Evolutionary conservation across 495 filamentous ascomycete species (phyloP), one percentile per base, ranked within the genome.

Genomic region (Annulohypoxylon nitens): DNA sequence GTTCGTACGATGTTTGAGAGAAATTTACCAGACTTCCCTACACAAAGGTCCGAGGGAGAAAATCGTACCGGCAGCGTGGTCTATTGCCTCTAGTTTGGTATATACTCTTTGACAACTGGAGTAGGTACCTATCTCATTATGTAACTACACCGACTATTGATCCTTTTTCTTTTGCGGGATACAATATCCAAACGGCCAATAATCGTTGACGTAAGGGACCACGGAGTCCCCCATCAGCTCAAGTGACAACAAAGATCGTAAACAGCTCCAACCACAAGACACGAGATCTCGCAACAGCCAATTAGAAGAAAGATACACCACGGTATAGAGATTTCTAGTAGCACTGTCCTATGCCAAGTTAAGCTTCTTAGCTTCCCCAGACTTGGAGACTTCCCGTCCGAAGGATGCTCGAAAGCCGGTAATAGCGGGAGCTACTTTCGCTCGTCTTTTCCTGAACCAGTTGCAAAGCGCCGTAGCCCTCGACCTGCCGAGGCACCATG

Each of bases 211-310:
- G 62, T 70, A 67, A 74, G 62, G 67, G 64, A 58, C 62, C 58
- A 62, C 50, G 7, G 59, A 65, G n/a, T 43, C 48, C 45, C 55
- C 64, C 33, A 67, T 51, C 41, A 67, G 58, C 62, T 74, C 62
- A 74, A 74, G 43, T 74, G 61, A 62, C 67, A 70, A 53, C 37
- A 51, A 48, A 64, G 71, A 74, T 64, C 62, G 61, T 57, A 58
- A 61, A 73, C 16, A 61, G 54, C 39, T 36, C 61, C 57, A 67
- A 48, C 59, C 18, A 33, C 55, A 70, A 59, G 71, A 74, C 71
- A 74, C 71, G 71, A 70, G 66, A 74, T 74, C 71, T 70, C 48
- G 20, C 20, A 25, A 11, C 34, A 65, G 39, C 73, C 68, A 71
- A 71, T 75, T 8, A 65, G 7, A 14, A n/a, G 26, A 14, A 63